phyloP scores from a whole-genome alignment of 139 green algal species.

The Zygnema circumcarinatum region DNA sequence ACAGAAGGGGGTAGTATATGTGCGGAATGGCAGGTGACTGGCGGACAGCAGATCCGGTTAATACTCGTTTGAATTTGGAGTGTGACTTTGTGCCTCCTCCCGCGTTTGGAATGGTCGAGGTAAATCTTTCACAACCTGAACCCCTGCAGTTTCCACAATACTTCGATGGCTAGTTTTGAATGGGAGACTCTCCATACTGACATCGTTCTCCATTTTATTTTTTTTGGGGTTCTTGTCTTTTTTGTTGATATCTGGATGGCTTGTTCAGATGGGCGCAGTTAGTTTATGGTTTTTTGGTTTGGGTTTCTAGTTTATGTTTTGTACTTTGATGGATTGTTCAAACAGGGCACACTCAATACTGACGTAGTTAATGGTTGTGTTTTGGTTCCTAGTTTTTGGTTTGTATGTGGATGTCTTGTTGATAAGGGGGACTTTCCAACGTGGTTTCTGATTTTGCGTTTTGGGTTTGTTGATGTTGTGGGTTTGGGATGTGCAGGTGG shows the following conservation, averaged over 20 bases:
- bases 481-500: conserved; percentile 28
- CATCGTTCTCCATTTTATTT: no score
- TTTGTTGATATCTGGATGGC: no score
- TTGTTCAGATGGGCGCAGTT: no score
- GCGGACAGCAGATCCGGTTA: conserved; percentile 13
- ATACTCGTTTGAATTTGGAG: conserved; percentile 21
- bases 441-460: background rate
- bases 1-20: no score
- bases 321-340: no score
- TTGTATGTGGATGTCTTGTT: conserved; percentile 14
- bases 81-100: conserved; percentile 35
- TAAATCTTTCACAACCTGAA: background rate
- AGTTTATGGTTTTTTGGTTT: no score
- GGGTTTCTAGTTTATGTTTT: no score
- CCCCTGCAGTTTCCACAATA: no score
- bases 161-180: background rate
- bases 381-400: conserved; percentile 11
- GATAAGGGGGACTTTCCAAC: conserved; percentile 12
- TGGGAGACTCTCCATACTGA: background rate
- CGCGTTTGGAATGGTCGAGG: conserved; percentile 48
- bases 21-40: background rate
- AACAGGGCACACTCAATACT: no score
- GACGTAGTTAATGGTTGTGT: no score
- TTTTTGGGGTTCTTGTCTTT: no score
- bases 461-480: conserved; percentile 9